phyloP scores from a whole-genome alignment of 331 rosid species.

The Acacia concinna region DNA sequence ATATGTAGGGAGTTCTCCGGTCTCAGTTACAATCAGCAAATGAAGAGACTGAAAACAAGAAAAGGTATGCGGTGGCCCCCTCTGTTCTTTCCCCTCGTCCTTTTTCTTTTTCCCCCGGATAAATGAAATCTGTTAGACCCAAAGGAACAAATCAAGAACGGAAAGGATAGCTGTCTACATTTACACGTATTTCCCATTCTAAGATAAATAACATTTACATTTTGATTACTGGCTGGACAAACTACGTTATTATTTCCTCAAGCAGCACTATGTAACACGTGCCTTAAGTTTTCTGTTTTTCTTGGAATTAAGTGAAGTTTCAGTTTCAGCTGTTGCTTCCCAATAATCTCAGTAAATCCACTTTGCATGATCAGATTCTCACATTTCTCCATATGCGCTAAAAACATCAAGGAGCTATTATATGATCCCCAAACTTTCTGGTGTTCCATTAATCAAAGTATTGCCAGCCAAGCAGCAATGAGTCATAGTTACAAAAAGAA shows the following conservation, averaged over 20 bases:
- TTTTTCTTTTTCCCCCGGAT: neutral
- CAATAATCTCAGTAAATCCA: constrained; percentile 11
- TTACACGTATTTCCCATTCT: constrained; percentile 16
- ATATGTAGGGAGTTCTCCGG: constrained; percentile 77
- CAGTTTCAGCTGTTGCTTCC: constrained; percentile 17
- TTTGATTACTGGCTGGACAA: constrained; percentile 14
- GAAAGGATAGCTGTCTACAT: neutral
- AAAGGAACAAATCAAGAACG: neutral
- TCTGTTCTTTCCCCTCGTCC: neutral
- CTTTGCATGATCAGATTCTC: constrained; percentile 19
- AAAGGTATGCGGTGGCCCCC: constrained; percentile 53
- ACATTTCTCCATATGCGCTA: neutral
- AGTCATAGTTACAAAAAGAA: constrained; percentile 21
- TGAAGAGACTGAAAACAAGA: constrained; percentile 71
- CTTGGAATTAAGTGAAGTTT: constrained; percentile 15
- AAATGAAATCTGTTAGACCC: constrained; percentile 4
- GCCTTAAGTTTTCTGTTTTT: constrained; percentile 11
- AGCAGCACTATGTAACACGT: neutral
- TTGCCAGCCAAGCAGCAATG: constrained; percentile 17
- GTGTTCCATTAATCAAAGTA: constrained; percentile 9
- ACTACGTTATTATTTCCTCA: neutral
- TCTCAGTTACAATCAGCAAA: constrained; percentile 82
- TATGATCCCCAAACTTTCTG: constrained; percentile 2
- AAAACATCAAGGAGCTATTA: neutral
- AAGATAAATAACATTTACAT: constrained; percentile 13